Percentiles rank a stretch among this genome's conserved stretches.
phyloP scores from a whole-genome alignment of 306 rosid genomes.

The Biancaea sappan region DNA sequence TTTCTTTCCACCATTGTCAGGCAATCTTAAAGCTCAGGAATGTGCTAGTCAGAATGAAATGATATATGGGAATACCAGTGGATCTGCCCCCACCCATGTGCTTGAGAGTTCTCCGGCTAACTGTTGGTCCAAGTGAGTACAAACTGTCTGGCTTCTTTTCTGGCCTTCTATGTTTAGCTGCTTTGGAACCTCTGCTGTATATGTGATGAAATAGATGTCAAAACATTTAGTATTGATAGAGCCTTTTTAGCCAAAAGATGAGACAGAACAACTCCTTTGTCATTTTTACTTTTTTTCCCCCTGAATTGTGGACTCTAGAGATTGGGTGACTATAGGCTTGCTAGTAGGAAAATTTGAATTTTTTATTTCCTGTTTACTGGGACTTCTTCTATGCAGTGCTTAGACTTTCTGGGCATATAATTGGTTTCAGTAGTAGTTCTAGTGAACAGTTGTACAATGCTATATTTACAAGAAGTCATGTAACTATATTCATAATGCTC shows the following conservation, averaged over 20 bases:
- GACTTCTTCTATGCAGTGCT: not conserved
- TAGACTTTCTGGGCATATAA: not conserved
- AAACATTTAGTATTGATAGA: conserved; percentile 10
- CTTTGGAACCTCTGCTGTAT: conserved; percentile 25
- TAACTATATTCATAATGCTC: not conserved
- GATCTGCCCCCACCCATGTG: conserved; percentile 54
- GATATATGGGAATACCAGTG: conserved; percentile 70
- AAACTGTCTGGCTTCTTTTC: conserved; percentile 22
- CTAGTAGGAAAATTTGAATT: not conserved
- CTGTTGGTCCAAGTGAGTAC: conserved; percentile 87
- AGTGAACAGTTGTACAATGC: not conserved
- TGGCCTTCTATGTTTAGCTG: conserved; percentile 4
- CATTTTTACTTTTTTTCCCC: not conserved
- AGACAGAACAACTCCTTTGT: not conserved
- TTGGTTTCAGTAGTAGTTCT: not conserved
- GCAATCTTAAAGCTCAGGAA: conserved; percentile 61
- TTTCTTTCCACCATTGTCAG: conserved; percentile 76
- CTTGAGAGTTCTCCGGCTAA: conserved; percentile 64
- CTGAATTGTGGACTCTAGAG: not conserved
- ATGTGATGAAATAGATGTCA: conserved; percentile 10
- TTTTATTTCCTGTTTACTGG: not conserved
- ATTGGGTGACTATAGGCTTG: not conserved
- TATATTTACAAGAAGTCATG: not conserved
- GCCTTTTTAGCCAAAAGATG: too few species aligned
- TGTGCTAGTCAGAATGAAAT: conserved; percentile 61